These are phyloP conservation scores for Berkeleyomyces basicola DNA, from an alignment of 2,329 filamentous ascomycete genomes.

Conservation along the genomic window DNA sequence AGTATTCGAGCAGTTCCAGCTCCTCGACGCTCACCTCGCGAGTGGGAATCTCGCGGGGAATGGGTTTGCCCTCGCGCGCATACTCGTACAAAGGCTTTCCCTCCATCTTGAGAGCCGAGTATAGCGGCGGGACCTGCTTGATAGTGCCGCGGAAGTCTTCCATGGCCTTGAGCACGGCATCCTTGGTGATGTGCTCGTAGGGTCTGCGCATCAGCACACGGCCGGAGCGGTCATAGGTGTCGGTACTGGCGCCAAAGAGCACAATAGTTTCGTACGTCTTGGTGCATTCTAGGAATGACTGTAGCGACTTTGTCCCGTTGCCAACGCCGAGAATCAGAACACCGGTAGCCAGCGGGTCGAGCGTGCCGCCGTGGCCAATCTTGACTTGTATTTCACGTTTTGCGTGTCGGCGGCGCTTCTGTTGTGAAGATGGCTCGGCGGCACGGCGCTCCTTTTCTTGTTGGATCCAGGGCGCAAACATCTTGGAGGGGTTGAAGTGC, in stretches of 20 bases:
- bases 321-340: constrained; percentile 82
- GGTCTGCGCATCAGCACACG: constrained; percentile 60
- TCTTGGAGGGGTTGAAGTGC: constrained; percentile 62
- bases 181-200: constrained; percentile 67
- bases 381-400: constrained; percentile 59
- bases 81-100: constrained; percentile 95
- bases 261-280: constrained; percentile 87
- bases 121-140: constrained; percentile 81
- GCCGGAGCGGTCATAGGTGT: constrained; percentile 77
- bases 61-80: constrained; percentile 71
- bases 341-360: constrained; percentile 86
- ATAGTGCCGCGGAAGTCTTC: constrained; percentile 63
- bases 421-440: constrained; percentile 41
- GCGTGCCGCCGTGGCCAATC: constrained; percentile 87
- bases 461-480: constrained; percentile 65
- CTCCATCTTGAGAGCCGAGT: constrained; percentile 81
- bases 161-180: constrained; percentile 61
- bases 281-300: constrained; percentile 67
- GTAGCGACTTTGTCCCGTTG: constrained; percentile 67
- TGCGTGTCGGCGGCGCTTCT: constrained; percentile 38
- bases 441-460: constrained; percentile 39
- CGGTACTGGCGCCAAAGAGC: constrained; percentile 80
- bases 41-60: constrained; percentile 70
- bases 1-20: constrained; percentile 70
- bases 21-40: constrained; percentile 62